Base-by-base conservation (phyloP, 2,329 filamentous ascomycete genomes). In the Aspergillus ibericus region DNA sequence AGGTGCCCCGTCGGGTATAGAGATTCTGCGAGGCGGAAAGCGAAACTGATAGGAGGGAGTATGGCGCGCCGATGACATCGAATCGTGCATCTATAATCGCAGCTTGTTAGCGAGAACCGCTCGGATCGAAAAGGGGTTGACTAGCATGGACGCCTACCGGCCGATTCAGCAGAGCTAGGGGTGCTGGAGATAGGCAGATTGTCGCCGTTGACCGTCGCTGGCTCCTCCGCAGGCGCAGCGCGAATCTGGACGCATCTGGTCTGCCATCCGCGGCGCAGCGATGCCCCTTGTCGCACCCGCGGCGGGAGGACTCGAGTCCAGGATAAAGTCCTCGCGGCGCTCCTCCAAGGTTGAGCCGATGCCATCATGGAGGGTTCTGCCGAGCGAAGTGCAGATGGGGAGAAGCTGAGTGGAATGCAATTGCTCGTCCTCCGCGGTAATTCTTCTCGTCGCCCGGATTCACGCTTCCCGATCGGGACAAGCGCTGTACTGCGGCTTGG, bases 21-120 rank as follows among this genome's bases (percentile, higher is more conserved):
- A 99, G 86, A 68, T 90, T 89, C 76, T 98, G 93, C 32, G 93
- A 98, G 42, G 95, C 91, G 35, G 95, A 96, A 53, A 99, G 85
- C 7, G 89, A 91, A 64, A 96, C 93, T 20, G 93, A 97, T 67
- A 99, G 88, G 63, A 99, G 86, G 56, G 95, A 98, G 77, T 95
- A 95, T 1, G 93, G 92, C 22, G 91, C 86, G 62, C 95, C 95
- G 64, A 99, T 81, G 49, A 98, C 92, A 77, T 98, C 92, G 76
- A 99, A 99, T 58, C 88, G 88, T 55, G 95, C 95, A 84, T 98
- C 95, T 97, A 67, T 7, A 18, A 53, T 36, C 4, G 10, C 16
- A 8, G 9, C 22, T 16, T 29, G 50, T 73, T 55, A 70, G 66
- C 49, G 10, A 51, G 32, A 27, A 15, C 22, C 29, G 29, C 5